phyloP scores from a whole-genome alignment of 2,329 filamentous ascomycete species.

The Microdochium bolleyi region DNA sequence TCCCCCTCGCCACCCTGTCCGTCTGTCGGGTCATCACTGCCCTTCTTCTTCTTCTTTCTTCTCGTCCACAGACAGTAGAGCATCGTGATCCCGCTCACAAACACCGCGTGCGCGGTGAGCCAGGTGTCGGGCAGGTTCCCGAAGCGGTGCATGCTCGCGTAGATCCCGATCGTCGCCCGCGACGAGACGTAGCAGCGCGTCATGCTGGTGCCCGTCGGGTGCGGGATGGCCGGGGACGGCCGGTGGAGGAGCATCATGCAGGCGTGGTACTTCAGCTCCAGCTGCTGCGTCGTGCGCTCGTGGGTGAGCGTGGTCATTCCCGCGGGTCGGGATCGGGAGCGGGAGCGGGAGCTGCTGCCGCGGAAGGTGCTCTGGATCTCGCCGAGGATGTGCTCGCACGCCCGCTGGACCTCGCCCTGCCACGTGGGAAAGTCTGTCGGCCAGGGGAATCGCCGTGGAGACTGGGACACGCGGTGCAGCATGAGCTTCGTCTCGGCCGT shows the following conservation, averaged over 20 bases:
- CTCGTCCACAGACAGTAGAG: conserved; percentile 1
- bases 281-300: not conserved
- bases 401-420: conserved; percentile 1
- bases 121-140: conserved; percentile 2
- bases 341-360: too few species aligned
- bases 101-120: conserved; percentile 2
- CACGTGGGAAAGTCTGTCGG: conserved; percentile 1
- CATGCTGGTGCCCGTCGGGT: not conserved
- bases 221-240: conserved; percentile 2
- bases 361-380: not conserved
- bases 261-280: conserved; percentile 4
- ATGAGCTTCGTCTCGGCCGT: conserved; percentile 4
- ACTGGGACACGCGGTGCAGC: conserved; percentile 3
- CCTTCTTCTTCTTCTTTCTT: too few species aligned
- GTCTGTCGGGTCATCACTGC: too few species aligned
- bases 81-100: conserved; percentile 4
- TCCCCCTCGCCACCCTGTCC: not conserved
- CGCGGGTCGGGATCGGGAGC: too few species aligned
- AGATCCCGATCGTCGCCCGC: not conserved
- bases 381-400: conserved; percentile 1
- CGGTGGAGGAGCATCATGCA: conserved; percentile 2
- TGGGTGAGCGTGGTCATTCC: not conserved
- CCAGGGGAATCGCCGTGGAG: conserved; percentile 3
- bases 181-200: conserved; percentile 1
- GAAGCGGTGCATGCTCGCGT: conserved; percentile 1